Percentiles rank a stretch among this genome's conserved stretches.
Evolutionary conservation across 768 basidiomycete species (phyloP).

Genomic region (Exsudoporus frostii): DNA sequence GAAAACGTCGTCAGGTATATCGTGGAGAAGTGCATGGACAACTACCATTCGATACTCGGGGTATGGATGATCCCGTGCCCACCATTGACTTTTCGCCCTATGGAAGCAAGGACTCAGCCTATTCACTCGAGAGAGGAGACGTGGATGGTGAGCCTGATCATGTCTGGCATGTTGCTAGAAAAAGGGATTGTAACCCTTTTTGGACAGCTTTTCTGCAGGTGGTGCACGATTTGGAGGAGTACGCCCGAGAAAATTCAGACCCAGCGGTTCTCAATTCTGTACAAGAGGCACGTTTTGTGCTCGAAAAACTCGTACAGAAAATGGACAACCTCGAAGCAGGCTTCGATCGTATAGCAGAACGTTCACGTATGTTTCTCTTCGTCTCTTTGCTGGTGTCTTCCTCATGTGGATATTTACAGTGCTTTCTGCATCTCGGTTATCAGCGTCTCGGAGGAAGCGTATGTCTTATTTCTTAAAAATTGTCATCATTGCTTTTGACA

Average conservation of each 20-base stretch:
- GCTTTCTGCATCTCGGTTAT: slow-evolving; percentile 69
- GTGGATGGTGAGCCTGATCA: slow-evolving; percentile 66
- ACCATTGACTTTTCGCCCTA: slow-evolving; percentile 75
- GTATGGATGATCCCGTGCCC: slow-evolving; percentile 79
- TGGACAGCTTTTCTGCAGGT: slow-evolving; percentile 55
- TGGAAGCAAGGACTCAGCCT: slow-evolving; percentile 57
- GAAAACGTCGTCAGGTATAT: slow-evolving; percentile 81
- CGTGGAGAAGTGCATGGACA: slow-evolving; percentile 80
- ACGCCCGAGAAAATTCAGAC: slow-evolving; percentile 46
- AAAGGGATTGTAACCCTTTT: slow-evolving; percentile 5
- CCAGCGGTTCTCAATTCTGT: slow-evolving; percentile 52
- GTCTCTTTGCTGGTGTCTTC: neutral
- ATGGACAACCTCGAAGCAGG: slow-evolving; percentile 79
- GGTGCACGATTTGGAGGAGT: slow-evolving; percentile 63
- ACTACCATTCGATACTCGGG: slow-evolving; percentile 80
- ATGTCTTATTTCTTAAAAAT: slow-evolving; percentile 34
- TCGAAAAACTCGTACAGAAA: slow-evolving; percentile 69
- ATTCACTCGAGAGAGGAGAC: slow-evolving; percentile 65
- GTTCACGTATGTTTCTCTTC: slow-evolving; percentile 57
- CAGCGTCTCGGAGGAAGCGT: slow-evolving; percentile 70
- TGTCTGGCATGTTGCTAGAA: slow-evolving; percentile 13
- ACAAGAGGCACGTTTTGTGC: slow-evolving; percentile 52
- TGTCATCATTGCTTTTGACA: neutral
- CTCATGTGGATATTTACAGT: slow-evolving; percentile 42
- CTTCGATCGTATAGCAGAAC: slow-evolving; percentile 85